These are phyloP conservation scores for Teunomyces pallodes DNA, from an alignment of 805 yeast species.

Conservation along the genomic window DNA sequence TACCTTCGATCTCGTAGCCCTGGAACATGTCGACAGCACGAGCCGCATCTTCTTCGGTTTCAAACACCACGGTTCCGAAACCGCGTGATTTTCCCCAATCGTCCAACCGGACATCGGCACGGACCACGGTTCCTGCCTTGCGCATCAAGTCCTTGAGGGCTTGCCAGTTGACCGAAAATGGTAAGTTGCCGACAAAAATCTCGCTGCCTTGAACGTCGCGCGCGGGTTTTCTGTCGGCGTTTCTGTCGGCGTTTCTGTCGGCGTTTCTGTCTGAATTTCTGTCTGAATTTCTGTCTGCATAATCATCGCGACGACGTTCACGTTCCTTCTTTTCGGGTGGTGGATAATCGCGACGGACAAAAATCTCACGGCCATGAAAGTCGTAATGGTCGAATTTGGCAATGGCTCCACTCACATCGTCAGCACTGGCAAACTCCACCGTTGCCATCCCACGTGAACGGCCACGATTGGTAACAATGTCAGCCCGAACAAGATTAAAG, in stretches of 20 bases:
- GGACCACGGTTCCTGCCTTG: slow-evolving; percentile 69
- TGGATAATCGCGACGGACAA: slow-evolving; percentile 88
- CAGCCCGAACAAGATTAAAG: slow-evolving; percentile 67
- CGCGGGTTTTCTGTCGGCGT: slow-evolving; percentile 12
- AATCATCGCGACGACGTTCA: slow-evolving; percentile 15
- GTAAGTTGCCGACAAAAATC: slow-evolving; percentile 77
- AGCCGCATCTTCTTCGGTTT: slow-evolving; percentile 62
- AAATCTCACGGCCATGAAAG: slow-evolving; percentile 73
- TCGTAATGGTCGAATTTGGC: slow-evolving; percentile 61
- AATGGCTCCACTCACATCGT: slow-evolving; percentile 72
- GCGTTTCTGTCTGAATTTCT: slow-evolving; percentile 14
- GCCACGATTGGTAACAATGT: slow-evolving; percentile 74
- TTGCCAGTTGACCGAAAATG: slow-evolving; percentile 81
- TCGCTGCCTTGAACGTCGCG: slow-evolving; percentile 43
- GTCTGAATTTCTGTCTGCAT: slow-evolving; percentile 1
- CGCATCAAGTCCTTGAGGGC: slow-evolving; percentile 82
- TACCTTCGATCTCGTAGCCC: slow-evolving; percentile 72
- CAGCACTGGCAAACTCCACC: slow-evolving; percentile 69
- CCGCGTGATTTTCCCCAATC: slow-evolving; percentile 79
- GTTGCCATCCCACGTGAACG: slow-evolving; percentile 89
- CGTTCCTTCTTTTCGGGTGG: slow-evolving; percentile 52
- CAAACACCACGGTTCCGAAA: slow-evolving; percentile 76
- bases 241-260: slow-evolving; percentile 6
- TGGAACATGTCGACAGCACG: slow-evolving; percentile 68
- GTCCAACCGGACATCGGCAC: slow-evolving; percentile 75